These are phyloP conservation scores for Syzygium aqueum DNA, from an alignment of 345 rosid species.

Conservation along the genomic window DNA sequence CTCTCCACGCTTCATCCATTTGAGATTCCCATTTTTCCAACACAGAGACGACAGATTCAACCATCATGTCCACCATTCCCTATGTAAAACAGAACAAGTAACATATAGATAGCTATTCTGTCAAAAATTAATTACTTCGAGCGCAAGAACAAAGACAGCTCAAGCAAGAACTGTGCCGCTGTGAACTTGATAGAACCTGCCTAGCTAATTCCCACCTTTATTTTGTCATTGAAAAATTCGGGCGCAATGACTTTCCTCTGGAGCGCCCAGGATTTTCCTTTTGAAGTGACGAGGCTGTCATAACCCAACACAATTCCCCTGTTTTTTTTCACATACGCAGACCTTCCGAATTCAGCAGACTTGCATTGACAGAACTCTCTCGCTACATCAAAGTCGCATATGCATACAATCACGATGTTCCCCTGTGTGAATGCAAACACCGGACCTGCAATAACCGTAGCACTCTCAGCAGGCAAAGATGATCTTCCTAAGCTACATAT, in stretches of 20 bases:
- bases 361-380: conserved; percentile 6
- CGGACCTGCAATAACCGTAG: not conserved
- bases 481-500: not conserved
- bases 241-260: conserved; percentile 22
- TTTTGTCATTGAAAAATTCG: conserved; percentile 9
- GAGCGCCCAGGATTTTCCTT: conserved; percentile 8
- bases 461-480: not conserved
- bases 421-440: not conserved
- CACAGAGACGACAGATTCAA: conserved; percentile 2
- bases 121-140: not conserved
- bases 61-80: conserved; percentile 19
- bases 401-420: not conserved
- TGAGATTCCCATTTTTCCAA: conserved; percentile 2
- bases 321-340: not conserved
- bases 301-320: not conserved
- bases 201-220: conserved; percentile 8
- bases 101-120: not conserved
- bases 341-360: conserved; percentile 6
- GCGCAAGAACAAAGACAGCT: not conserved
- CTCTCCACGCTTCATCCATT: not conserved
- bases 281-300: not conserved
- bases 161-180: not conserved
- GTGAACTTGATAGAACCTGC: not conserved
- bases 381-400: not conserved
- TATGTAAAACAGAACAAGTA: not conserved